Evolutionary conservation across 148 eudicot species (phyloP).

Genomic region (Pharnaceum exiguum): DNA sequence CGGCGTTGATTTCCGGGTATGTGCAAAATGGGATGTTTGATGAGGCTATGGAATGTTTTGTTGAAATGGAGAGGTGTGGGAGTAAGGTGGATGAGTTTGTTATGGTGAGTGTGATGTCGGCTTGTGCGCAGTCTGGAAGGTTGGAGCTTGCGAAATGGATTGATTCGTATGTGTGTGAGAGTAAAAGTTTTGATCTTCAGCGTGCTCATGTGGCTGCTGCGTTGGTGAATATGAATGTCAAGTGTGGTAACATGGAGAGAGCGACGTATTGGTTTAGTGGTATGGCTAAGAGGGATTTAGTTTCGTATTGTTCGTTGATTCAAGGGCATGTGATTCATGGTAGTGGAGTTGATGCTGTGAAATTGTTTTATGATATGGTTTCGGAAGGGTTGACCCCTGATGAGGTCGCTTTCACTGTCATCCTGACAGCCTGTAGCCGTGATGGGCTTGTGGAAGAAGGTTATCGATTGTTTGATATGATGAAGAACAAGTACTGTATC

Average conservation of each 20-base stretch:
- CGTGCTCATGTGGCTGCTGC: slow-evolving; percentile 53
- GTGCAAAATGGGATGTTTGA: slow-evolving; percentile 52
- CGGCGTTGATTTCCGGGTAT: slow-evolving; percentile 70
- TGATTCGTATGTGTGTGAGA: slow-evolving; percentile 42
- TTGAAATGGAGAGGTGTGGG: slow-evolving; percentile 38
- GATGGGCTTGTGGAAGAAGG: slow-evolving; percentile 60
- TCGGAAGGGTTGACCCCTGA: slow-evolving; percentile 55
- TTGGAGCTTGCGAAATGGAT: slow-evolving; percentile 57
- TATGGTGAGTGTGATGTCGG: slow-evolving; percentile 67
- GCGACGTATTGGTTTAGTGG: slow-evolving; percentile 40
- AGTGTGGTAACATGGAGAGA: slow-evolving; percentile 66
- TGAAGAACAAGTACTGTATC: slow-evolving; percentile 40
- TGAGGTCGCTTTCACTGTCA: slow-evolving; percentile 58
- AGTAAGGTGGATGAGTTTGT: slow-evolving; percentile 48
- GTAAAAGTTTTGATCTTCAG: slow-evolving; percentile 32
- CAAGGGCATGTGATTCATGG: slow-evolving; percentile 64
- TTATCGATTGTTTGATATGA: slow-evolving; percentile 38
- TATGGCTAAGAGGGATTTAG: slow-evolving; percentile 52
- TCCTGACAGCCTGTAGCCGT: slow-evolving; percentile 58
- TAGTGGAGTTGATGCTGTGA: slow-evolving; percentile 44
- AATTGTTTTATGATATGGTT: slow-evolving; percentile 53
- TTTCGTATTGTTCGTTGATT: slow-evolving; percentile 72
- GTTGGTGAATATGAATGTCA: slow-evolving; percentile 69
- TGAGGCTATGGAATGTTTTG: slow-evolving; percentile 46
- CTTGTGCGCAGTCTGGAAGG: slow-evolving; percentile 58